A percentile compares a stretch with the other conserved stretches of the same genome.
phyloP scores from a whole-genome alignment of 495 filamentous ascomycete species.

The Neurospora sp. region DNA sequence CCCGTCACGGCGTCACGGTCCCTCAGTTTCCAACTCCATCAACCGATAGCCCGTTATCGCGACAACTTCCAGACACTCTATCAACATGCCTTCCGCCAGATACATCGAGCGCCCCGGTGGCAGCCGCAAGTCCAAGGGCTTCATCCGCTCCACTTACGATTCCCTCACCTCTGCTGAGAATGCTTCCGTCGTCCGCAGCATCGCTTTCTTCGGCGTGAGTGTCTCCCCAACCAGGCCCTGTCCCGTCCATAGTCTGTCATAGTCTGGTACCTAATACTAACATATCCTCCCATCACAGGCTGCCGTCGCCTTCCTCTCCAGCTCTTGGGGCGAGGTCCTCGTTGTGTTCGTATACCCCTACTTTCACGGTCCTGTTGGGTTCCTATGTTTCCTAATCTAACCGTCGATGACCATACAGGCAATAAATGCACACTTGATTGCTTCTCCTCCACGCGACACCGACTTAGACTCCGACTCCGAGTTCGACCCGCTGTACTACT shows the following conservation, averaged over 20 bases:
- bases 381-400: not conserved
- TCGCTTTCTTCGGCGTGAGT: constrained; percentile 66
- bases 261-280: too few species aligned
- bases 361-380: not conserved
- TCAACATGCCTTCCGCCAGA: constrained; percentile 30
- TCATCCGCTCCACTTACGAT: constrained; percentile 42
- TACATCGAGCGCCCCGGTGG: constrained; percentile 17
- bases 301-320: constrained; percentile 64
- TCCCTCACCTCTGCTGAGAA: constrained; percentile 64
- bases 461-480: not conserved
- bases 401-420: not conserved
- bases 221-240: too few species aligned
- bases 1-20: not conserved
- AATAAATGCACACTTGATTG: not conserved
- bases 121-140: constrained; percentile 27
- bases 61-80: constrained; percentile 2
- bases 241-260: too few species aligned
- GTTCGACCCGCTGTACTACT: not conserved
- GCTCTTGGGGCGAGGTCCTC: constrained; percentile 52
- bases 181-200: constrained; percentile 59
- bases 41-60: not conserved
- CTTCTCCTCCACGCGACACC: not conserved
- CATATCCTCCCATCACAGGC: constrained; percentile 34
- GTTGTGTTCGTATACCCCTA: constrained; percentile 10
- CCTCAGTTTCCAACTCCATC: not conserved